Base-by-base conservation (phyloP, 176 grass and related monocot species). In the Oryza brachyantha region DNA sequence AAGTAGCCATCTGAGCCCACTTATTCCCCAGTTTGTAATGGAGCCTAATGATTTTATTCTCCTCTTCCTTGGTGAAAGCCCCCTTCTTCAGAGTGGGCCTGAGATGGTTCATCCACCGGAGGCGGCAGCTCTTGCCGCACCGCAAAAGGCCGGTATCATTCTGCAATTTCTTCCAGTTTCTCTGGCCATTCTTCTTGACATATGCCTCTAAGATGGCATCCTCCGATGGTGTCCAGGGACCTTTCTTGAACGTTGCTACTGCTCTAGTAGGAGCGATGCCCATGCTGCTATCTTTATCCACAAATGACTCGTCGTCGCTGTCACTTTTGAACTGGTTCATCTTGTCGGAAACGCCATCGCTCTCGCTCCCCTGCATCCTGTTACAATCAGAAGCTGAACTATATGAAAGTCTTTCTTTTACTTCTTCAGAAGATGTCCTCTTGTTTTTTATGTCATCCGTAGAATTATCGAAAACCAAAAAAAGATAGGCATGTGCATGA, bases 61-160 rank as follows among this genome's bases (percentile, higher is more conserved):
- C 78, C 82, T 97, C 94, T 61, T 91, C 88, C 3, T 67, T 62
- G 40, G 86, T 87, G 73, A 97, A 93, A 37, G 88, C 84, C 22
- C 88, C 91, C 57, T 97, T 93, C 69, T 93, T 97, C 19, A 97
- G 72, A 64, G 89, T 64, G 25, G 91, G 91, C 57, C 88, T 90
- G 25, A 97, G 86, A 65, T 97, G 94, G 59, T 97, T 97, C 29
- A 86, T 68, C 94, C 94, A 97, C 35, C 94, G 80, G 35, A 97
- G 94, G 17, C 94, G 88, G 50, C 94, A 97, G 29, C 94, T 97
- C 87, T 93, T 97, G 66, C 94, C 94, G 48, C 88, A 97, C 35
- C 94, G 73, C 61, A 64, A 81, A 70, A 93, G 61, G 8, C 86
- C 75, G 11, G 94, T 93, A 26, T 93, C 86, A 74, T 93, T 97